Conservation (phyloP, 805 yeast species). For the Hanseniaspora thailandica region DNA sequence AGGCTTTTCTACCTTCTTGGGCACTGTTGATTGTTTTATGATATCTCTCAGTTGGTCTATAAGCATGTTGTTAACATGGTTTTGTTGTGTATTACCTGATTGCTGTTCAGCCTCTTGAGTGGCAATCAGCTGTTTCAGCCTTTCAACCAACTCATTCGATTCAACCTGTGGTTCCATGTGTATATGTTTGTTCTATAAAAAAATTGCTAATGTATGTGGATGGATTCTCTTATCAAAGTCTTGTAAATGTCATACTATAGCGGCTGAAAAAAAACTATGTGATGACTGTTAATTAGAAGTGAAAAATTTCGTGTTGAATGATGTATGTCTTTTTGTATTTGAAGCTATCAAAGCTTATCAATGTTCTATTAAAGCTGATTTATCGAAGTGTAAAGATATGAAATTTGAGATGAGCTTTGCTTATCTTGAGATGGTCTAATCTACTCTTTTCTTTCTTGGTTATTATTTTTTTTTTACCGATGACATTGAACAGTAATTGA, state of each 20-base stretch:
- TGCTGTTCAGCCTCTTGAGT: not conserved
- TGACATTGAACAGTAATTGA: not conserved
- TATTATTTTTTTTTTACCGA: too few species aligned
- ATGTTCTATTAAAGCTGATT: not conserved
- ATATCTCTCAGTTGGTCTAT: slow-evolving; percentile 6
- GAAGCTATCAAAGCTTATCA: not conserved
- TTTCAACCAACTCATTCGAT: not conserved
- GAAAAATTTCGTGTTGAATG: too few species aligned
- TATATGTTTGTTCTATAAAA: too few species aligned
- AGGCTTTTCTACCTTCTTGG: not conserved
- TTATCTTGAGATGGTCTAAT: too few species aligned
- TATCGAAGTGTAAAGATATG: not conserved
- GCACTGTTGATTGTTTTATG: not conserved
- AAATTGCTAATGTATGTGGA: too few species aligned
- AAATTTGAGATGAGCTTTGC: not conserved
- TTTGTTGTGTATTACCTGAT: not conserved
- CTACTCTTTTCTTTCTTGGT: too few species aligned
- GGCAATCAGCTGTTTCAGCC: not conserved
- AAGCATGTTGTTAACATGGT: not conserved
- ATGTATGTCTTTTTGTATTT: not conserved
- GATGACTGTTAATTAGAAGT: too few species aligned
- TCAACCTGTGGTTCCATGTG: not conserved
- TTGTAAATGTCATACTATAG: too few species aligned
- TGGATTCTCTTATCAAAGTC: too few species aligned
- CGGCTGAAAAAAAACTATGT: too few species aligned